phyloP scores from a whole-genome alignment of 2,329 filamentous ascomycete genomes.

The Berkeleyomyces rouxiae region DNA sequence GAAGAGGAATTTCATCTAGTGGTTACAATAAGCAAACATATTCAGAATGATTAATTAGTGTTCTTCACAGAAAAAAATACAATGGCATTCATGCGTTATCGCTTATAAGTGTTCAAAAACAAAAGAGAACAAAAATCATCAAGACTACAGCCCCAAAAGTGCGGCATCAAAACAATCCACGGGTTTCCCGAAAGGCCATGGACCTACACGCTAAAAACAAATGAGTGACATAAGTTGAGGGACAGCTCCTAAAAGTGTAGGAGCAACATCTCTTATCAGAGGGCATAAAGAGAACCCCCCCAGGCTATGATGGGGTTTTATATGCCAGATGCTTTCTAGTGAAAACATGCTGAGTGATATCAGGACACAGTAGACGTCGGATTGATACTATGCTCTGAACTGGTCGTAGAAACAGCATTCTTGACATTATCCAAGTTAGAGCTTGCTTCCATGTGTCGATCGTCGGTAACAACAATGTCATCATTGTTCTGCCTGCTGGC shows the following conservation, averaged over 20 bases:
- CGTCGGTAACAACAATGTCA: constrained; percentile 2
- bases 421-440: neutral
- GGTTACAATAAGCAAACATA: neutral
- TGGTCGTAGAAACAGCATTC: neutral
- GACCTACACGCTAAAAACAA: neutral
- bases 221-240: neutral
- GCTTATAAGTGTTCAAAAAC: neutral
- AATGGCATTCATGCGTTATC: neutral
- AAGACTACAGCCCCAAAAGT: neutral
- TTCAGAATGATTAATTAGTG: neutral
- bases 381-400: neutral
- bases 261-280: neutral
- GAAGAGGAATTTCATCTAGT: neutral
- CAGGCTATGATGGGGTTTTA: neutral
- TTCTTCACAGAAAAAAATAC: neutral
- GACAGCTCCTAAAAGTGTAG: neutral
- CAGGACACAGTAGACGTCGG: neutral
- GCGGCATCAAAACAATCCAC: neutral
- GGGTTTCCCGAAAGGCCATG: neutral
- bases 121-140: neutral
- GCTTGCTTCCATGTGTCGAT: constrained; percentile 3
- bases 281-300: neutral
- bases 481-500: constrained; percentile 6
- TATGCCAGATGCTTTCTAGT: neutral
- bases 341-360: neutral